Base-by-base conservation (phyloP, 305 asterid genomes). In the Ruellia speciosa region DNA sequence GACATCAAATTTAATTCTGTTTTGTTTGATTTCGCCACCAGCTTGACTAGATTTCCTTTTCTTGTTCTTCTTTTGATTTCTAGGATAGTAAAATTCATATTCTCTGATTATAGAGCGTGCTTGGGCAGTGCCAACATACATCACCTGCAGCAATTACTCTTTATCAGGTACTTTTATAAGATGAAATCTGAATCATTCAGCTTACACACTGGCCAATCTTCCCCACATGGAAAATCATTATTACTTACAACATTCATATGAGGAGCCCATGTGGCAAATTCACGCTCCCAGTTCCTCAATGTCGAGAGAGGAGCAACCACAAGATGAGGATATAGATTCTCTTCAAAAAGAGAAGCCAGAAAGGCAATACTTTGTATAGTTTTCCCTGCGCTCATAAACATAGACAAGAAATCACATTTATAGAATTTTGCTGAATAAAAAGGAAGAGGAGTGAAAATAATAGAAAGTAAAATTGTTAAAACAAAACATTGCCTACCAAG, bases 181-280 rank as follows among this genome's bases (percentile, higher is more conserved):
- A 62, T 50, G 54, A 58, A 54, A 54, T 28, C 56, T 18, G 18
- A 65, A 58, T 24, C 50, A 53, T 49, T 48, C 53, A 13, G 18
- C 47, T 18, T 9, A 34, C 52, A 20, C 53, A 47, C 49, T 43
- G 16, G 35, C 24, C 35, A 66, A 51, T 40, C 34, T 14, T 59
- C 14, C 12, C 24, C 24, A 51, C 60, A 52, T 54, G 18, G 35
- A 64, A 47, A 65, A n/a, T 9, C 35, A 52, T 41, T 60, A 63
- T 53, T 70, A 84, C 99, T 79, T 82, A 92, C 97, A 64, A 93
- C 97, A 80, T 93, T 93, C 94, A 93, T 76, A 52, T 93, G 95
- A 67, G 99, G 99, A 65, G 99, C 97, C 99, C 99, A 93, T 60
- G 84, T 80, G 71, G 99, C 88, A 79, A 93, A 93, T 76, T 88